Percentiles rank a stretch among this genome's conserved stretches.
Conservation (phyloP, 2,329 filamentous ascomycete genomes). For the Aspergillus melleus region DNA sequence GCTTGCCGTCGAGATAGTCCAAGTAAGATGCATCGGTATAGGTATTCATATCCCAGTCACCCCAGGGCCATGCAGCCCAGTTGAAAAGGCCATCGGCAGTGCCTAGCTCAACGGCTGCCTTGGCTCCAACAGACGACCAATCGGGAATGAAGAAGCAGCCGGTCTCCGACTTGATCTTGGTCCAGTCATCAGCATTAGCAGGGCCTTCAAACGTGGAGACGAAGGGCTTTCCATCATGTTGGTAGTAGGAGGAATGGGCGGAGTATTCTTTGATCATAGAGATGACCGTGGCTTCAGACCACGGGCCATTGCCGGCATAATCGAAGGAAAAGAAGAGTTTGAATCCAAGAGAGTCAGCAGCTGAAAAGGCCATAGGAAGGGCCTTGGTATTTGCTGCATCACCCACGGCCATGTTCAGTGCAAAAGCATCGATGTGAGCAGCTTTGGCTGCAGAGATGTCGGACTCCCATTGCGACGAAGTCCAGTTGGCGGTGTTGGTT, state of each 20-base stretch:
- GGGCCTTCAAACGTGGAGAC: conserved; percentile 50
- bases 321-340: conserved; percentile 41
- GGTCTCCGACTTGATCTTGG: conserved; percentile 41
- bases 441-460: conserved; percentile 39
- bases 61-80: conserved; percentile 48
- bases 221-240: conserved; percentile 30
- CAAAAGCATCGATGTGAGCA: conserved; percentile 44
- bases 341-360: conserved; percentile 28
- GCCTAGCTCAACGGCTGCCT: conserved; percentile 21
- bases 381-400: conserved; percentile 20
- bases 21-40: conserved; percentile 43
- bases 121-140: conserved; percentile 42
- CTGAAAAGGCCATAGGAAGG: conserved; percentile 27
- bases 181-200: conserved; percentile 45
- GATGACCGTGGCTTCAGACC: conserved; percentile 29
- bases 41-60: conserved; percentile 37
- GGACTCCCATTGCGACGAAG: conserved; percentile 25
- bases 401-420: conserved; percentile 37
- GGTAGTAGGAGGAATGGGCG: conserved; percentile 26
- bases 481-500: conserved; percentile 24
- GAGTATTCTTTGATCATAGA: conserved; percentile 28
- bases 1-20: conserved; percentile 33
- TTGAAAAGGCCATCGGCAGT: conserved; percentile 42
- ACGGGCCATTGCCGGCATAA: conserved; percentile 35
- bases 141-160: conserved; percentile 49